A percentile compares a stretch with the other conserved stretches of the same genome.
Evolutionary conservation across 345 rosid genomes (phyloP).

Genomic region (Toxicodendron radicans): DNA sequence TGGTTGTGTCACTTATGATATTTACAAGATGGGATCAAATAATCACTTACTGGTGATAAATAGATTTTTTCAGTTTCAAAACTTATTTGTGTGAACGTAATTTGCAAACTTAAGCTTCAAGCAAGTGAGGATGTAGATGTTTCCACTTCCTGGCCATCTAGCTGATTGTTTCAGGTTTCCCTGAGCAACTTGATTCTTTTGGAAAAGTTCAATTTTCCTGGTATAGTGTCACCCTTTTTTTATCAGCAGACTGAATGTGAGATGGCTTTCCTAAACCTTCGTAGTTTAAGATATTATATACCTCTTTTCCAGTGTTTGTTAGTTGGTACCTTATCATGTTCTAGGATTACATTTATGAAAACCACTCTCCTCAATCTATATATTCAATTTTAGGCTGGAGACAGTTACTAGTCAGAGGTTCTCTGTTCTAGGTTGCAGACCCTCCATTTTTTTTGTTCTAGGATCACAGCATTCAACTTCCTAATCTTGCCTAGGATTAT

Average conservation of each 20-base stretch:
- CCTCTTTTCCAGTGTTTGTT: neutral
- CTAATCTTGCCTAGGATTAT: conserved; percentile 12
- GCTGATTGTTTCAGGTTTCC: conserved; percentile 53
- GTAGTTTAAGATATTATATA: conserved; percentile 15
- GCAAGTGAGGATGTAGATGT: conserved; percentile 36
- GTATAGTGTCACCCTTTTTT: conserved; percentile 9
- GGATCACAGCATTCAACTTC: neutral
- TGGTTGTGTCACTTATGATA: conserved; percentile 3
- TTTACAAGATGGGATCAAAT: conserved; percentile 22
- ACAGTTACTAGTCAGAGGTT: neutral
- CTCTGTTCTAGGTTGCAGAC: neutral
- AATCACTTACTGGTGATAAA: conserved; percentile 15
- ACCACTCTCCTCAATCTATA: neutral
- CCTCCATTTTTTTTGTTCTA: neutral
- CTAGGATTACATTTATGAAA: conserved; percentile 1
- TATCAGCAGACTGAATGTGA: conserved; percentile 4
- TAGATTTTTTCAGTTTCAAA: conserved; percentile 25
- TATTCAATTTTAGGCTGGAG: conserved; percentile 1
- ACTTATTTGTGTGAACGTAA: conserved; percentile 43
- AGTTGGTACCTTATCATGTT: neutral
- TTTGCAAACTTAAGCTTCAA: conserved; percentile 50
- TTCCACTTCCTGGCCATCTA: conserved; percentile 54
- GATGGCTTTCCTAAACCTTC: conserved; percentile 10
- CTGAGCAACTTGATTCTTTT: conserved; percentile 30
- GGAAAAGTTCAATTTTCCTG: conserved; percentile 14